A percentile compares a stretch with the other conserved stretches of the same genome.
Conservation (phyloP, 2,329 filamentous ascomycete species). For the Pseudocercospora vitis region DNA sequence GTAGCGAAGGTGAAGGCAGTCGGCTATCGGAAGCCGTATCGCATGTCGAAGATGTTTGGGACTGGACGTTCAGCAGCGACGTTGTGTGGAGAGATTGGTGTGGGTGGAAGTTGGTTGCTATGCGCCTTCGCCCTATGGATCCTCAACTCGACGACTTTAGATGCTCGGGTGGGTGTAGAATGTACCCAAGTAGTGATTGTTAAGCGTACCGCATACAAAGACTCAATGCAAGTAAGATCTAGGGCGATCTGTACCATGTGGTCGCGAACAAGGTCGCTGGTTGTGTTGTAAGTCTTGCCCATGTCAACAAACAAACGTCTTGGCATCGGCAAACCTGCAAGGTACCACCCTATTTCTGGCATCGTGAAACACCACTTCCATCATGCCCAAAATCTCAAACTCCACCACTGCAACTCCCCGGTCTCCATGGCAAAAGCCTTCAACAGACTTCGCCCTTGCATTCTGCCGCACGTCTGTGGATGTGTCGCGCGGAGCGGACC, state of each 20-base stretch:
- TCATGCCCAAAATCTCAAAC: not conserved
- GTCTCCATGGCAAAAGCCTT: conserved; percentile 11
- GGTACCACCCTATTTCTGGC: not conserved
- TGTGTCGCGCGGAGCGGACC: no score
- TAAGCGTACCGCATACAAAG: not conserved
- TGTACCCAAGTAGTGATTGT: not conserved
- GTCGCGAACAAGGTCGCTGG: conserved; percentile 1
- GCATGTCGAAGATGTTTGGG: conserved; percentile 13
- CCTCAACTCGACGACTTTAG: not conserved
- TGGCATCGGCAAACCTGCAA: not conserved
- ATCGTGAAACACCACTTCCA: not conserved
- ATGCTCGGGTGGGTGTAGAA: not conserved
- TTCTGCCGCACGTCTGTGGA: not conserved
- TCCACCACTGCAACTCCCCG: conserved; percentile 2
- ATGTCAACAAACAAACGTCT: not conserved
- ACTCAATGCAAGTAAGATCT: not conserved
- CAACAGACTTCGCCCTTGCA: not conserved
- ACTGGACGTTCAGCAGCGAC: not conserved
- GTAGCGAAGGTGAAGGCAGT: conserved; percentile 6
- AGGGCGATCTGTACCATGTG: not conserved
- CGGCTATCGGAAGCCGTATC: conserved; percentile 4
- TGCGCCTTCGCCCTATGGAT: not conserved
- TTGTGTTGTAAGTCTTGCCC: not conserved
- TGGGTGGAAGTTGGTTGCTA: conserved; percentile 8
- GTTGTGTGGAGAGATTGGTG: conserved; percentile 4